Evolutionary conservation across 306 rosid genomes (phyloP), one percentile per base, ranked within the genome.

Genomic region (Prinsepia uniflora): DNA sequence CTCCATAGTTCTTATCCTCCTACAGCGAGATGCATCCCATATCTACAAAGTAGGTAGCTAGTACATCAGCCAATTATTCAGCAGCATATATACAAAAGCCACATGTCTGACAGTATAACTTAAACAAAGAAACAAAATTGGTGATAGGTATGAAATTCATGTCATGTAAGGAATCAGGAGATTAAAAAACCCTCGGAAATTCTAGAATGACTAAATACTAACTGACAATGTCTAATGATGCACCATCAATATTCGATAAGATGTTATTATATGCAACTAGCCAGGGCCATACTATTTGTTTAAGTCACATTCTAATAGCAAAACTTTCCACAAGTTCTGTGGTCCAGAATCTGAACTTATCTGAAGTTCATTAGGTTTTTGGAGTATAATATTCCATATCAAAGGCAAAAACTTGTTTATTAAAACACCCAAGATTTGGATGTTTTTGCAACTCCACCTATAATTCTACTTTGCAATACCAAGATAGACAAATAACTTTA

Each of bases 11-110:
- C 97, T 82, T 66, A 91, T 77, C 89, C 78, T 87, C 92, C 83
- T 86, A 81, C 97, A 94, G 57, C 85, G 86, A 34, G 97, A 83
- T 65, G 96, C 96, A 84, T 94, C 99, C 99, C 99, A 91, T 62
- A 94, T 87, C 99, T 94, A 76, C 65, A 73, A 6, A 67, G 49
- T 78, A 60, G 78, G 71, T 72, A 68, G 63, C 56, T 36, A 68
- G 72, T 47, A 43, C 49, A 78, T 67, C 48, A 58, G 77, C 77
- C 70, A 71, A 70, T 57, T 60, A 65, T 14, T 17, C 41, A 34
- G 45, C 41, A 44, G 69, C 48, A 61, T 45, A 74, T 41, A 39
- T 36, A 19, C 44, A 22, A 45, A 44, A 3, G 43, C 45, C 12
- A 54, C 39, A 74, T 40, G 63, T 41, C 77, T 70, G 52, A 71